Conservation (phyloP, 306 rosid genomes). For the Erythrophleum fordii region DNA sequence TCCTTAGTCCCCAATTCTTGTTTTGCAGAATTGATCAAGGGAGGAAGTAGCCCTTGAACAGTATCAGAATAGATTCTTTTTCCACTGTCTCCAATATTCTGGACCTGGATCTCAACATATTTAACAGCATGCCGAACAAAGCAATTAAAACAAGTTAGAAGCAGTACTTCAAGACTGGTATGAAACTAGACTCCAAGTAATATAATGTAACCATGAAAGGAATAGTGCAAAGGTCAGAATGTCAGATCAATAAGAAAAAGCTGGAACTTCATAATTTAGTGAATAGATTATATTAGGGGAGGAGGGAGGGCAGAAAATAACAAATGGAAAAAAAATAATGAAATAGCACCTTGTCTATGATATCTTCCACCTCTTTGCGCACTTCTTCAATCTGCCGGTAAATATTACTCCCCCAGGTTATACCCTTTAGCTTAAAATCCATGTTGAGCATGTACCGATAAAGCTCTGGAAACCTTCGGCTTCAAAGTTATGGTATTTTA, state of each 20-base stretch:
- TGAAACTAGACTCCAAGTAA: neutral
- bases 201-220: neutral
- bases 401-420: conserved; percentile 71
- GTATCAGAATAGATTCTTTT: conserved; percentile 69
- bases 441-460: conserved; percentile 35
- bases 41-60: conserved; percentile 53
- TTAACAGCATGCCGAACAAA: conserved; percentile 62
- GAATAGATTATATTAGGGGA: too few relatives aligned
- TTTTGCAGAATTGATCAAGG: conserved; percentile 40
- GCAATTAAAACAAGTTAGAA: conserved; percentile 26
- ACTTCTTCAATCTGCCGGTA: conserved; percentile 77
- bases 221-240: neutral
- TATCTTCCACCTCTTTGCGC: conserved; percentile 70
- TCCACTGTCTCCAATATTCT: conserved; percentile 64
- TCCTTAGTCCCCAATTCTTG: conserved; percentile 41
- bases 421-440: conserved; percentile 58
- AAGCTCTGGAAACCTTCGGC: conserved; percentile 22
- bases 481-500: conserved; percentile 6
- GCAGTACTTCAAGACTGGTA: conserved; percentile 10
- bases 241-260: neutral
- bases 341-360: conserved; percentile 60
- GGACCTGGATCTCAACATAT: conserved; percentile 68
- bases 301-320: too few relatives aligned
- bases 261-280: neutral
- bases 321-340: neutral